phyloP scores from a whole-genome alignment of 352 stramenopile species.

The Hyaloperonospora arabidopsidis region DNA sequence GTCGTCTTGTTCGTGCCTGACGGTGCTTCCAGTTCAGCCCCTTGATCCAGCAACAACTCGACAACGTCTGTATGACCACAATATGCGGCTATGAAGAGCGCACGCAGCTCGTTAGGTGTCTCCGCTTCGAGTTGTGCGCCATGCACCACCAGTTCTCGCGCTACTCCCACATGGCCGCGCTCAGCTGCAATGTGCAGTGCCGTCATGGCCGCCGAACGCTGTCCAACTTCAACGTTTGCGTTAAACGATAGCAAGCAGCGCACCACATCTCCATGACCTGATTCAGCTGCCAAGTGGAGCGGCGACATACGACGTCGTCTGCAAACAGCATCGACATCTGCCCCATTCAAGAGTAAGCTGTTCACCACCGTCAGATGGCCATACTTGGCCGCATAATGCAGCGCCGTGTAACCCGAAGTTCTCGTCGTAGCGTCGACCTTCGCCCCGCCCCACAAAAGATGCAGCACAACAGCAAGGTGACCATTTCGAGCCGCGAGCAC shows the following conservation, averaged over 20 bases:
- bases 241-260: conserved; percentile 45
- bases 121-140: conserved; percentile 38
- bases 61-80: conserved; percentile 42
- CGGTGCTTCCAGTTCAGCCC: conserved; percentile 34
- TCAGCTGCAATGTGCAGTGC: conserved; percentile 51
- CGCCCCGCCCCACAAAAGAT: conserved; percentile 40
- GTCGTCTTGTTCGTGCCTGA: conserved; percentile 40
- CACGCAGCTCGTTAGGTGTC: conserved; percentile 34
- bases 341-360: conserved; percentile 44
- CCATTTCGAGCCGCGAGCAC: conserved; percentile 44
- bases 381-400: conserved; percentile 47
- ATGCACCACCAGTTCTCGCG: conserved; percentile 33
- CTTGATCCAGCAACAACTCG: conserved; percentile 32
- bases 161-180: conserved; percentile 34
- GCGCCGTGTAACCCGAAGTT: conserved; percentile 38
- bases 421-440: conserved; percentile 34
- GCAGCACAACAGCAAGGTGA: conserved; percentile 39
- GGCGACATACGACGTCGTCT: conserved; percentile 28
- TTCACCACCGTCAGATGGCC: conserved; percentile 50
- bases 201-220: conserved; percentile 37
- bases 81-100: conserved; percentile 44
- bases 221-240: conserved; percentile 38
- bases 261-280: conserved; percentile 43
- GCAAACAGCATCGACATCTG: conserved; percentile 40
- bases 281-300: conserved; percentile 44